A percentile compares a stretch with the other conserved stretches of the same genome.
Evolutionary conservation across 2,329 filamentous ascomycete species (phyloP).

Genomic region (Cladorrhinum sp.): DNA sequence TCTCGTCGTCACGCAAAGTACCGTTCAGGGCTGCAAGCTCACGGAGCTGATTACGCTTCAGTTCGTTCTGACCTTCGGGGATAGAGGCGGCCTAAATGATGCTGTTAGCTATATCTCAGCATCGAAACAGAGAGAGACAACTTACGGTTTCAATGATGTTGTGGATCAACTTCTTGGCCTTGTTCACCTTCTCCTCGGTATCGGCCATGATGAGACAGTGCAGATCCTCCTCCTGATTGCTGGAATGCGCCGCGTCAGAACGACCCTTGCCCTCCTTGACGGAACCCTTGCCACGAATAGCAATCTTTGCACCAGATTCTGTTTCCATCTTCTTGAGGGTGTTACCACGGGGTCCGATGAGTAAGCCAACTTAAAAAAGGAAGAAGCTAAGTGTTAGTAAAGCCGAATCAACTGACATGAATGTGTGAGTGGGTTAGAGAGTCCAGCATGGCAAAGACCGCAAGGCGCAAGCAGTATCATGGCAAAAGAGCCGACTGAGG

Average conservation of each 20-base stretch:
- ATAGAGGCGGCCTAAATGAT: slow-evolving; percentile 84
- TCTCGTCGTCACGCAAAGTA: slow-evolving; percentile 97
- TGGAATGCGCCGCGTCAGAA: slow-evolving; percentile 97
- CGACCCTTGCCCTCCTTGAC: slow-evolving; percentile 99
- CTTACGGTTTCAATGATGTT: slow-evolving; percentile 97
- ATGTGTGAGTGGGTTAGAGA: slow-evolving; percentile 35
- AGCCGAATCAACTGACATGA: slow-evolving; percentile 37
- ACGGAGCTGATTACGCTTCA: slow-evolving; percentile 97
- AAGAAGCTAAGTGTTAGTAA: slow-evolving; percentile 92
- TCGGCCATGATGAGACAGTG: slow-evolving; percentile 99
- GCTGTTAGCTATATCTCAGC: slow-evolving; percentile 26
- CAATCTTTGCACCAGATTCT: slow-evolving; percentile 96
- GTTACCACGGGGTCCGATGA: slow-evolving; percentile 99
- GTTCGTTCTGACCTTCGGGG: slow-evolving; percentile 96
- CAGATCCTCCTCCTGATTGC: slow-evolving; percentile 99
- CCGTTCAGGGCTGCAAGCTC: slow-evolving; percentile 97
- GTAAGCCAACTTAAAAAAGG: slow-evolving; percentile 93
- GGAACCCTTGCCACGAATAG: slow-evolving; percentile 98
- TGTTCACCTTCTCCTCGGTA: slow-evolving; percentile 99
- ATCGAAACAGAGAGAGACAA: slow-evolving; percentile 26
- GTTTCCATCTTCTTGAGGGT: slow-evolving; percentile 99
- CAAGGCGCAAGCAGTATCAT: slow-evolving; percentile 31
- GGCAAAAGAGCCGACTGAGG: slow-evolving; percentile 31
- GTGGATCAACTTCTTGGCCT: slow-evolving; percentile 96
- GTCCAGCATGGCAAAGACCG: slow-evolving; percentile 33